A percentile compares a stretch with the other conserved stretches of the same genome.
These are phyloP conservation scores for Globisporangium spinosum DNA, from an alignment of 352 stramenopile genomes.

Conservation along the genomic window DNA sequence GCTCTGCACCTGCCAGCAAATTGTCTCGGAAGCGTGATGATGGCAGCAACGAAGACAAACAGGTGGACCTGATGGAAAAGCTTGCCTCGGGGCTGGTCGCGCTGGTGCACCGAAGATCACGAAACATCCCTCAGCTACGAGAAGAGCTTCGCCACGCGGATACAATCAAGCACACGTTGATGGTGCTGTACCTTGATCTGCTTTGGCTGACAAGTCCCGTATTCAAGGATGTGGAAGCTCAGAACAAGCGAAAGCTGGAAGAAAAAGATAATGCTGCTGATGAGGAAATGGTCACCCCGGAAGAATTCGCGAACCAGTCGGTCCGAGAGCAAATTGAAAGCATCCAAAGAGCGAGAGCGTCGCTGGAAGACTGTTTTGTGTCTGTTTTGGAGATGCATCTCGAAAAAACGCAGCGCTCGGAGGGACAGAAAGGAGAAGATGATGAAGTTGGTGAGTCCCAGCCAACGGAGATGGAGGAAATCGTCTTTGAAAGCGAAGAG, in stretches of 20 bases:
- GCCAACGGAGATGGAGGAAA: slow-evolving; percentile 58
- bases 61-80: slow-evolving; percentile 31
- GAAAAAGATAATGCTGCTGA: slow-evolving; percentile 10
- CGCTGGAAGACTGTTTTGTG: slow-evolving; percentile 59
- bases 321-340: slow-evolving; percentile 36
- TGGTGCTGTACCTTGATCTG: slow-evolving; percentile 70
- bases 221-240: slow-evolving; percentile 42
- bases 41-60: not conserved
- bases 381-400: slow-evolving; percentile 77
- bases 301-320: slow-evolving; percentile 6
- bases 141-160: slow-evolving; percentile 51
- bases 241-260: slow-evolving; percentile 20
- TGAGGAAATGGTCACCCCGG: slow-evolving; percentile 13
- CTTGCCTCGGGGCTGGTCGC: slow-evolving; percentile 31
- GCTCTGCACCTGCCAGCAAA: not conserved
- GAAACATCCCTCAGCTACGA: slow-evolving; percentile 41
- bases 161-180: slow-evolving; percentile 59
- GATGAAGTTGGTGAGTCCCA: slow-evolving; percentile 18
- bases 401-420: slow-evolving; percentile 27
- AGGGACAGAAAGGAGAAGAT: slow-evolving; percentile 28
- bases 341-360: slow-evolving; percentile 32
- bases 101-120: slow-evolving; percentile 51
- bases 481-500: slow-evolving; percentile 56
- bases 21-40: not conserved
- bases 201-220: slow-evolving; percentile 69